phyloP scores from a whole-genome alignment of 805 yeast species.

The Candida qinlingensis region DNA sequence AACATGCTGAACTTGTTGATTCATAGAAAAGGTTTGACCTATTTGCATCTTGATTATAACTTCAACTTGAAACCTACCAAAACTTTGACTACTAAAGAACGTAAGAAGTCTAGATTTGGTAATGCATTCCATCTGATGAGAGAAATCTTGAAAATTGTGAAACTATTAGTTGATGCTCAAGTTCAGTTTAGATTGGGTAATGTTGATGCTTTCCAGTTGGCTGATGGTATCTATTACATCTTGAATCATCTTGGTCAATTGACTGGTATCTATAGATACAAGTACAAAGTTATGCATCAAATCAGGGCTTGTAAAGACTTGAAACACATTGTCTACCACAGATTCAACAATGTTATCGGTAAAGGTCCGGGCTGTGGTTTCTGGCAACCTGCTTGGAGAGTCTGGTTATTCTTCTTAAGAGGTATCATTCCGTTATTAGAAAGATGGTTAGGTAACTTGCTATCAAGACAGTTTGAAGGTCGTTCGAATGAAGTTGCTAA shows the following conservation, averaged over 20 bases:
- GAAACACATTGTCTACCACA: constrained; percentile 83
- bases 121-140: constrained; percentile 92
- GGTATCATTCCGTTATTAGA: constrained; percentile 90
- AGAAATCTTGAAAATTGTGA: constrained; percentile 79
- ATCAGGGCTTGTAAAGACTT: constrained; percentile 92
- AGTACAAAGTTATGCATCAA: constrained; percentile 97
- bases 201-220: constrained; percentile 87
- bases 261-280: constrained; percentile 94
- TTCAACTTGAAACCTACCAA: constrained; percentile 95
- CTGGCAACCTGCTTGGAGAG: constrained; percentile 99
- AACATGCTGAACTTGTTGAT: constrained; percentile 87
- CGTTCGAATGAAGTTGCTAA: constrained; percentile 90
- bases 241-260: constrained; percentile 92
- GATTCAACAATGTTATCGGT: constrained; percentile 82
- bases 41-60: constrained; percentile 89
- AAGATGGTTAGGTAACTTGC: constrained; percentile 88
- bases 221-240: constrained; percentile 90
- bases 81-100: constrained; percentile 91
- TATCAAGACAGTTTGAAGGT: constrained; percentile 94
- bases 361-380: constrained; percentile 99
- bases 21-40: constrained; percentile 86
- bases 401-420: constrained; percentile 87
- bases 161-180: constrained; percentile 87
- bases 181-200: constrained; percentile 87
- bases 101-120: constrained; percentile 94